Base-by-base conservation (phyloP, 2,329 filamentous ascomycete genomes). In the Colletotrichum sp. region DNA sequence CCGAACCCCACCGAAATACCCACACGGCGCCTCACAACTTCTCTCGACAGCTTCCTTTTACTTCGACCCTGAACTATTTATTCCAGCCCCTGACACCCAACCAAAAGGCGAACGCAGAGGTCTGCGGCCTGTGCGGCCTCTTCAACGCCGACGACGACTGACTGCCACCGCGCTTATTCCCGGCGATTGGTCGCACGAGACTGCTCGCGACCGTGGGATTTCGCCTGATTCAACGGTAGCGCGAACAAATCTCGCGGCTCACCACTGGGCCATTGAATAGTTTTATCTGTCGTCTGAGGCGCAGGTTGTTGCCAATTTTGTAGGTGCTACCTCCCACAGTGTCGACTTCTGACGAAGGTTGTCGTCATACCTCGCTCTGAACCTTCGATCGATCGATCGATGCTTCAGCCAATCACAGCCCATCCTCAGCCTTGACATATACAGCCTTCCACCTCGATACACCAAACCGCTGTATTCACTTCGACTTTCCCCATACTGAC, bases 381-480 rank as follows among this genome's bases (percentile, higher is more conserved):
- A 16, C 55, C 2, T 61, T 78, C 81, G 81, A 82, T 83, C 82
- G 82, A 83, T 83, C 82, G 82, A 83, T 83, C 80, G 77, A 77
- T 78, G 71, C 71, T 61, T 61, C 68, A 67, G 30, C 80, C 80
- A 83, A 83, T 82, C 73, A 79, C 73, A 79, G 34, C 24, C 30
- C 36, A 24, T 28, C 43, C 52, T 43, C 52, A 26, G 59, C 28
- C 63, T 61, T 10, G 59, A 48, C 73, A 64, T 65, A 48, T 68
- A 69, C 70, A 67, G 24, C 16, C 75, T 48, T 59, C 30, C 9
- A 67, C 36, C 71, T 71, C 71, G 67, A 76, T 36, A 75, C 12
- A 48, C 26, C 43, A 67, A 16, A 18, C 6, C 1, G 13, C 32
- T 13, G 13, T 34, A 7, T 10, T 9, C 7, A 24, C 1, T 48